phyloP scores from a whole-genome alignment of 352 stramenopile genomes.

The Blastocystis sp. region DNA sequence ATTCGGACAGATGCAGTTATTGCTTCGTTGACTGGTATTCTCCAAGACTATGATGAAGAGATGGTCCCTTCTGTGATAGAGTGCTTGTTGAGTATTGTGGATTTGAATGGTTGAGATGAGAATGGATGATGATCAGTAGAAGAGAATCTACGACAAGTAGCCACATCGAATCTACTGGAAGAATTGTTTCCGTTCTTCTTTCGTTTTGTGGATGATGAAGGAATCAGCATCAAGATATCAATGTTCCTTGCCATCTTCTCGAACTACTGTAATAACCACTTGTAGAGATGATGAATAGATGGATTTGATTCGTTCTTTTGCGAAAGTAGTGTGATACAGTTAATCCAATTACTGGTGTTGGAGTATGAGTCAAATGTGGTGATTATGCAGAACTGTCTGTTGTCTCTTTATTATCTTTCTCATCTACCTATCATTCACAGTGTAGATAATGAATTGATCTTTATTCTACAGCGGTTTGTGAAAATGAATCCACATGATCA shows the following conservation, averaged over 20 bases:
- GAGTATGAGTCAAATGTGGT: neutral
- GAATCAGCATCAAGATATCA: neutral
- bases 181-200: neutral
- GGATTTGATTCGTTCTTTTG: constrained; percentile 26
- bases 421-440: neutral
- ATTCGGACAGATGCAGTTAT: constrained; percentile 1
- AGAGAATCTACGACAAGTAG: constrained; percentile 13
- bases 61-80: neutral
- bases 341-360: constrained; percentile 4
- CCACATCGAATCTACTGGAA: neutral
- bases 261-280: neutral
- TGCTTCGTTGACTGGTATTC: neutral
- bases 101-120: constrained; percentile 28
- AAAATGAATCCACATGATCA: neutral
- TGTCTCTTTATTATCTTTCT: constrained; percentile 49
- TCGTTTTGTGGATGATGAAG: neutral
- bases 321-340: neutral
- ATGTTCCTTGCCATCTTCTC: constrained; percentile 48
- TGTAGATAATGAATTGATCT: neutral
- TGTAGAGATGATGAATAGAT: neutral
- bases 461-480: neutral
- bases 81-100: neutral
- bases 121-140: neutral
- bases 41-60: neutral
- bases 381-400: constrained; percentile 52